Conservation (phyloP, 2,329 filamentous ascomycete genomes). For the Calonectria leucothoes region DNA sequence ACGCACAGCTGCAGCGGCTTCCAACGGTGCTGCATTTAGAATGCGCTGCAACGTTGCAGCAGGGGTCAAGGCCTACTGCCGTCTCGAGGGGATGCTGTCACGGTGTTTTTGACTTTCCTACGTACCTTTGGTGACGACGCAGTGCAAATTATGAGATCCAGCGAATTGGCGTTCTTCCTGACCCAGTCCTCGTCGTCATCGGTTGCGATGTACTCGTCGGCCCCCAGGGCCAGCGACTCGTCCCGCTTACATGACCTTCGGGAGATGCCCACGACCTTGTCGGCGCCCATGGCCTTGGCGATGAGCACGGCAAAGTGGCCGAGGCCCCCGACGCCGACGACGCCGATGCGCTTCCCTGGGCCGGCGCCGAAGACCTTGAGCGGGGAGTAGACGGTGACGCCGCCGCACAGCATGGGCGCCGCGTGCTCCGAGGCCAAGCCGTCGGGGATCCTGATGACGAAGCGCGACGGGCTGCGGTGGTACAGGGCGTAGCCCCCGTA, state of each 20-base stretch:
- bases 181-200: constrained; percentile 63
- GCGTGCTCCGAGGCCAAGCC: constrained; percentile 69
- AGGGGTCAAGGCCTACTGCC: background rate
- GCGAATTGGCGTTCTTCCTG: constrained; percentile 63
- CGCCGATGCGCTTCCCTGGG: constrained; percentile 79
- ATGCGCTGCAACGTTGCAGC: constrained; percentile 3
- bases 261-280: constrained; percentile 67
- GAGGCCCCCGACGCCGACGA: constrained; percentile 78
- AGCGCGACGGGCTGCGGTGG: constrained; percentile 37
- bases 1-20: background rate
- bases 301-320: constrained; percentile 77
- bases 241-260: constrained; percentile 65
- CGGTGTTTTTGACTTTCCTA: background rate
- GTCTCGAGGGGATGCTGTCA: background rate
- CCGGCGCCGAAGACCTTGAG: constrained; percentile 78
- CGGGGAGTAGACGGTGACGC: constrained; percentile 81
- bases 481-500: constrained; percentile 67
- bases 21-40: background rate
- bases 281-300: constrained; percentile 69
- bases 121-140: constrained; percentile 63
- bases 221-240: constrained; percentile 66
- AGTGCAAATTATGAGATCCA: constrained; percentile 80
- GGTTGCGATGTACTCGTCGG: constrained; percentile 67
- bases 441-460: constrained; percentile 78
- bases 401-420: constrained; percentile 86